Base-by-base conservation (phyloP, 495 filamentous ascomycete genomes). In the Aspergillus baeticus region DNA sequence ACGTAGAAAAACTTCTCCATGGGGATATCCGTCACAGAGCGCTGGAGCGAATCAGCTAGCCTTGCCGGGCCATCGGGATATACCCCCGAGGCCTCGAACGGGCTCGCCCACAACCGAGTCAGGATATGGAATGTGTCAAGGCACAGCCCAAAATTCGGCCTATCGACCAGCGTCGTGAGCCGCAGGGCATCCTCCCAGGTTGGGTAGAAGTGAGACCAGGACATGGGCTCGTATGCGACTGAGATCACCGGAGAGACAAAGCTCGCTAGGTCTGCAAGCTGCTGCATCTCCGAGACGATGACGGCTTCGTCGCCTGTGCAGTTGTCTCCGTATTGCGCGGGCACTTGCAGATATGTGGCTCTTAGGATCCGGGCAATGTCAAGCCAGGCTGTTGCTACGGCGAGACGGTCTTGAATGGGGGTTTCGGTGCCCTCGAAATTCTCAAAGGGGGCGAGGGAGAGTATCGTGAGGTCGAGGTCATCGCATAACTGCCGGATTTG, bases 81-180 rank as follows among this genome's bases (percentile, higher is more conserved):
- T 29, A 70, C 69, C 0, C 88, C 85, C 0, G 75, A 70, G 0
- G 68, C 35, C 0, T 74, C 63, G 1, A 82, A 69, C 0, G 82
- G 81, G 59, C 89, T 85, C 0, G 80, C 88, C 68, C 83, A 92
- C 20, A 88, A 73, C 45, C 82, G 74, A 0, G 81, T 87, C 5
- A 81, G 78, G 37, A 87, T 85, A 68, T 92, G 87, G 69, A 87
- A 92, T 0, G 81, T 88, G 68, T 92, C 87, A 8, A 91, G 74
- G 65, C 87, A 90, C 29, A 89, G 67, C 0, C 87, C 87, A 57
- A 91, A 88, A 66, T 90, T 90, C 7, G 76, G 69, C 3, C 85
- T 65, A 57, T 88, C 66, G 23, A 90, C 86, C 3, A 65, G 63
- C 43, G 75, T 55, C 3, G 86, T 81, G 4, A 89, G 66, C 5